These are phyloP conservation scores for Neodidymelliopsis sp. DNA, from an alignment of 2,329 filamentous ascomycete species.

Conservation along the genomic window DNA sequence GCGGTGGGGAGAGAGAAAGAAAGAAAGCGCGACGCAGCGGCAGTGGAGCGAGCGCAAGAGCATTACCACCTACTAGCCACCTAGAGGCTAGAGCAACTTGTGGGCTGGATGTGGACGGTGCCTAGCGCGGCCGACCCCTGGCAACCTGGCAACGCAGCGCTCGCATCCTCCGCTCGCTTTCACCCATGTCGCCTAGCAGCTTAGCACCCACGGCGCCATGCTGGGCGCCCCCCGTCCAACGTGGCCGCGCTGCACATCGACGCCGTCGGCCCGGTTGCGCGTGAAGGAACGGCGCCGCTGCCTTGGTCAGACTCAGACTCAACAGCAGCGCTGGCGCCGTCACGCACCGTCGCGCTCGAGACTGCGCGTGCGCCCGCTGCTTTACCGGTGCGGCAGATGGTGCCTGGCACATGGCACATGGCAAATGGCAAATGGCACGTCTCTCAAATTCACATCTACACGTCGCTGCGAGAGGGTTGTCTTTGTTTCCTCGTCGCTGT, in stretches of 20 bases:
- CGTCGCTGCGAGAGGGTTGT: no score
- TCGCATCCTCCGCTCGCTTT: conserved; percentile 32
- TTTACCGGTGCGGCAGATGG: conserved; percentile 1
- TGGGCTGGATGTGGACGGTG: conserved; percentile 17
- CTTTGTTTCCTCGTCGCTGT: conserved; percentile 2
- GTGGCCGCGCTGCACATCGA: conserved; percentile 23
- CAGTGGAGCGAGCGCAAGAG: no score
- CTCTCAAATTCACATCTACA: not conserved
- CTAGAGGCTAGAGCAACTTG: conserved; percentile 4
- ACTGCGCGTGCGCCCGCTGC: conserved; percentile 13
- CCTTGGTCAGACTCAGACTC: conserved; percentile 27
- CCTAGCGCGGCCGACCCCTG: conserved; percentile 27
- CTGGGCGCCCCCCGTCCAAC: conserved; percentile 21
- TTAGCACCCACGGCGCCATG: no score
- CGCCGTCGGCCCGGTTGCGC: conserved; percentile 29
- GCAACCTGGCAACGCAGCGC: conserved; percentile 17
- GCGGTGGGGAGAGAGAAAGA: conserved; percentile 23
- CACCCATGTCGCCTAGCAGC: conserved; percentile 15
- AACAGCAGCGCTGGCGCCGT: conserved; percentile 26
- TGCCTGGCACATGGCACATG: conserved; percentile 1
- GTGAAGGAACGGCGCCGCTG: conserved; percentile 27
- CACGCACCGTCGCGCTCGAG: conserved; percentile 19
- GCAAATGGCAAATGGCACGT: no score
- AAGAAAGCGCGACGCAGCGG: conserved; percentile 20
- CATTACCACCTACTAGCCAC: no score